phyloP scores from a whole-genome alignment of 2,329 filamentous ascomycete genomes.

The Colletotrichum caudatum region DNA sequence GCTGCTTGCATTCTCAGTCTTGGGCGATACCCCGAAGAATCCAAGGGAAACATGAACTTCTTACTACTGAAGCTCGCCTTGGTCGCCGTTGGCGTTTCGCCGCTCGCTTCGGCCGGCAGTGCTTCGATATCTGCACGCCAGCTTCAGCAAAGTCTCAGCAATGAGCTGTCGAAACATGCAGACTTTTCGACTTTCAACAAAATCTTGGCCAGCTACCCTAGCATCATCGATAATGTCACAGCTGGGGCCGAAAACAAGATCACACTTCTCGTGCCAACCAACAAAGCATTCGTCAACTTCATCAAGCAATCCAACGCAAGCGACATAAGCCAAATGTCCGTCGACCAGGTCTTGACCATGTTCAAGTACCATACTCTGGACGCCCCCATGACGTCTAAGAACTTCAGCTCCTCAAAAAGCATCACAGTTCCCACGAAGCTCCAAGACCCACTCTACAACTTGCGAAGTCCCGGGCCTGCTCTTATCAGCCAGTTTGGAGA shows the following conservation, averaged over 20 bases:
- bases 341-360: constrained; percentile 53
- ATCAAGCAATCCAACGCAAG: constrained; percentile 25
- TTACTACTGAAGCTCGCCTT: constrained; percentile 4
- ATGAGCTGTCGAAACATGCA: constrained; percentile 15
- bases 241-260: constrained; percentile 1
- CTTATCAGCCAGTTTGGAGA: constrained; percentile 38
- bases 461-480: constrained; percentile 38
- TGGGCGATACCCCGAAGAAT: not conserved
- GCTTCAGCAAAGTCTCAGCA: constrained; percentile 24
- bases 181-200: constrained; percentile 35
- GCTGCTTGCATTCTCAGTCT: too few relatives aligned
- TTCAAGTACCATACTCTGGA: constrained; percentile 49
- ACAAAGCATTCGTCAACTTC: constrained; percentile 28
- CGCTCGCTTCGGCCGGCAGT: not conserved
- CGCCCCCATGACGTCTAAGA: constrained; percentile 35
- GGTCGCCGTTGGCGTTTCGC: not conserved
- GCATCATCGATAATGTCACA: constrained; percentile 15
- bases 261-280: constrained; percentile 39
- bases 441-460: constrained; percentile 42
- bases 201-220: constrained; percentile 24
- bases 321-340: constrained; percentile 50
- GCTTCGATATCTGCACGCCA: not conserved
- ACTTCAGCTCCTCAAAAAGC: constrained; percentile 40
- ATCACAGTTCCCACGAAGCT: constrained; percentile 44
- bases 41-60: constrained; percentile 11